phyloP scores from a whole-genome alignment of 2,329 filamentous ascomycete genomes.

The Colletotrichum orchidophilum region DNA sequence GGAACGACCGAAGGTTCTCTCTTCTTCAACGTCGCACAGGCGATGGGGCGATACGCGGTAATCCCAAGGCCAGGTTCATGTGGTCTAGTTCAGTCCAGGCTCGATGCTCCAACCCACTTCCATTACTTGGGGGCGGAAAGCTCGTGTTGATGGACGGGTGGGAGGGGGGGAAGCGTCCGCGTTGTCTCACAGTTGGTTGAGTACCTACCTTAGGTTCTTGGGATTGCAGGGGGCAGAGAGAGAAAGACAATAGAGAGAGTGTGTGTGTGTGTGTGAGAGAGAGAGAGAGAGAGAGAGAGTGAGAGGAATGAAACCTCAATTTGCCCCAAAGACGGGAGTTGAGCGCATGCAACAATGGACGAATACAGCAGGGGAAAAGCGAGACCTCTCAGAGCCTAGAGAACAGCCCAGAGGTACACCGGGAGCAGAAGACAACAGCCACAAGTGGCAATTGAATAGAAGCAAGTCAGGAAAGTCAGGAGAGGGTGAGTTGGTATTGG shows the following conservation, averaged over 20 bases:
- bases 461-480: not conserved
- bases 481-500: no score
- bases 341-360: constrained; percentile 26
- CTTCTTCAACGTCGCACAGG: constrained; percentile 34
- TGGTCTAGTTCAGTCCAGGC: constrained; percentile 19
- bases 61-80: constrained; percentile 4
- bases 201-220: not conserved
- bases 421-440: not conserved
- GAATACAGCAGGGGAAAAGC: not conserved
- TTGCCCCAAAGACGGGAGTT: not conserved
- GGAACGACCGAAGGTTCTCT: constrained; percentile 13
- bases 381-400: not conserved
- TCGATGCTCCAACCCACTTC: constrained; percentile 20
- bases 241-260: constrained; percentile 1
- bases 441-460: not conserved
- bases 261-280: not conserved
- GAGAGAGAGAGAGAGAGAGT: not conserved
- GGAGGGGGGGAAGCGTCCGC: not conserved
- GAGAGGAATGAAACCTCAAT: not conserved
- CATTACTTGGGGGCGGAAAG: constrained; percentile 7
- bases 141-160: not conserved
- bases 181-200: not conserved
- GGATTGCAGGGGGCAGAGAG: not conserved
- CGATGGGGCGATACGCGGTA: constrained; percentile 31
- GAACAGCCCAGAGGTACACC: not conserved